Conservation (phyloP, 176 grass and related monocot genomes). For the Aegilops tauschii region DNA sequence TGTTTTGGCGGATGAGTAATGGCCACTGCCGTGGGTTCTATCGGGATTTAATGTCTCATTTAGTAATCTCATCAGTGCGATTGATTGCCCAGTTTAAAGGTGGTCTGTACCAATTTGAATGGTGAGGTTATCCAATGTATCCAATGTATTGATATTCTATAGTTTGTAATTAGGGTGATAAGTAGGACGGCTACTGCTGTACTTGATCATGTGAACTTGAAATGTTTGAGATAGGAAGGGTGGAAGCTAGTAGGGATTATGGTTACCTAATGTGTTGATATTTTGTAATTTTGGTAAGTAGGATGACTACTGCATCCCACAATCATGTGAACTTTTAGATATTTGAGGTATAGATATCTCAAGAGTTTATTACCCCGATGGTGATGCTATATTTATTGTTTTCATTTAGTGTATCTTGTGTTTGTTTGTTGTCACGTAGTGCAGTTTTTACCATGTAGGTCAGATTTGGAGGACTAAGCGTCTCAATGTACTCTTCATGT, state of each 20-base stretch:
- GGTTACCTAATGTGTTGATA: neutral
- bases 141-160: neutral
- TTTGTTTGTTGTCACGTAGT: neutral
- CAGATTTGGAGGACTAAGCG: neutral
- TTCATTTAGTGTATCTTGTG: constrained; percentile 1
- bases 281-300: neutral
- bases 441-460: neutral
- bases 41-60: neutral
- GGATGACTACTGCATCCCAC: neutral
- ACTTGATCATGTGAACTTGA: neutral
- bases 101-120: neutral
- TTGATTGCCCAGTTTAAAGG: neutral
- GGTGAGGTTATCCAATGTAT: neutral
- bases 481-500: neutral
- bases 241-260: neutral
- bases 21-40: neutral
- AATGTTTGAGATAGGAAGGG: neutral
- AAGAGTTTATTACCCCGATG: neutral
- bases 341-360: neutral
- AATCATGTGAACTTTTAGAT: neutral
- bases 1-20: neutral
- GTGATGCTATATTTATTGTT: neutral
- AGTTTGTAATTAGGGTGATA: neutral
- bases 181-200: neutral
- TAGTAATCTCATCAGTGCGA: neutral